Evolutionary conservation across 1,284 basidiomycete genomes (phyloP), one percentile per base, ranked within the genome.

Genomic region (Serendipita sp.): DNA sequence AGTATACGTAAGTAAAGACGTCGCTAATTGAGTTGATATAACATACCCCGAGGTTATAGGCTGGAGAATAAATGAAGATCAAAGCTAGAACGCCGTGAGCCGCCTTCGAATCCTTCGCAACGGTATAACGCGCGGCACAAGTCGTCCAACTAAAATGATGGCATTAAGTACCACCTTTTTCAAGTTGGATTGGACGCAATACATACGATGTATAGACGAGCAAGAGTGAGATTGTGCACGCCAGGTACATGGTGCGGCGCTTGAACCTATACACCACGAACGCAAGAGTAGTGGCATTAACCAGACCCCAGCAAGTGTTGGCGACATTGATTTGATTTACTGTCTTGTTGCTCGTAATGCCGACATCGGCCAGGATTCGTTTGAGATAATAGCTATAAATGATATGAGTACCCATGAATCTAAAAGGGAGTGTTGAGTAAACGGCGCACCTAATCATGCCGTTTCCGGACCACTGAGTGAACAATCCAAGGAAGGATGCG

Each of bases 291-390:
- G 77, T 79, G 15, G 76, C 80, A 64, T 81, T 80, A 43, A 80
- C 64, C 66, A 82, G 78, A 55, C 78, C 78, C 79, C 79, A 83
- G 69, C 76, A 77, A 6, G 78, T 78, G 64, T 76, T 74, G 6
- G 77, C 78, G 55, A 82, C 70, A 69, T 82, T 83, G 72, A 83
- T 78, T 42, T 78, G 68, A 67, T 80, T 79, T 71, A 81, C 77
- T 30, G 76, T 75, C 15, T 72, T 72, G 68, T 80, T 79, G 65
- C 76, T 74, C 55, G 71, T 70, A 35, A 79, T 72, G n/a, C 78
- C 78, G 26, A 79, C 74, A 41, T 75, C 75, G 17, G 78, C 77
- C 60, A 80, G 66, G 60, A 80, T 77, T 12, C 70, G 75, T 15
- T 76, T 72, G 60, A 80, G 68, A 69, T 77, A 78, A 65, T 79